phyloP scores from a whole-genome alignment of 192 early-diverging fungal genomes.

The Gamsiella multidivaricata region DNA sequence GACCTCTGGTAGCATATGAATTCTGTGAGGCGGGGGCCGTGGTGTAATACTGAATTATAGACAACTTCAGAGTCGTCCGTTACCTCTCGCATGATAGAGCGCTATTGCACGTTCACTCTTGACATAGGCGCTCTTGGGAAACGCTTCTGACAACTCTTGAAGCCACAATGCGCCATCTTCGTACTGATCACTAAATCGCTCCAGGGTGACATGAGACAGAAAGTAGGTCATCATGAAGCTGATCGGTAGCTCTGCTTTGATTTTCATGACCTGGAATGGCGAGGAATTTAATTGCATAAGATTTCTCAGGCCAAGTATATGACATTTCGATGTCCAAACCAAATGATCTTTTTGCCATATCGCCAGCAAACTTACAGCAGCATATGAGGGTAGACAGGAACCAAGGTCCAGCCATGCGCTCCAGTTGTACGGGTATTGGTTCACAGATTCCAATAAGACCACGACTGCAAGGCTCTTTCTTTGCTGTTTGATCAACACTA shows the following conservation, averaged over 20 bases:
- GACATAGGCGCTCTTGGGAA: constrained; percentile 74
- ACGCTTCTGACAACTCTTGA: constrained; percentile 59
- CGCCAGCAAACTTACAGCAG: constrained; percentile 46
- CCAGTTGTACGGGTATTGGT: constrained; percentile 87
- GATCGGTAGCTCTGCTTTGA: constrained; percentile 32
- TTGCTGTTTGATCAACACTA: constrained; percentile 58
- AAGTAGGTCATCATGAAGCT: constrained; percentile 57
- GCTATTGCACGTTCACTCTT: constrained; percentile 69
- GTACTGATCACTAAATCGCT: constrained; percentile 57
- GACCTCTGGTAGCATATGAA: neutral
- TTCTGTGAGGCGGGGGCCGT: too few species aligned
- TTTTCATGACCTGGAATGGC: constrained; percentile 9
- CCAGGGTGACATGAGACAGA: constrained; percentile 67
- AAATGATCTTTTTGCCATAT: too few species aligned
- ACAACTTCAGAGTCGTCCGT: too few species aligned
- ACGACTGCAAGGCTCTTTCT: constrained; percentile 58
- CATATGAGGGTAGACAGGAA: constrained; percentile 57
- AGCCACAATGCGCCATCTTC: constrained; percentile 35
- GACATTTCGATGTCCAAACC: too few species aligned
- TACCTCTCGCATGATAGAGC: constrained; percentile 66
- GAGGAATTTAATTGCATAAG: too few species aligned
- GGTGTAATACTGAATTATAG: too few species aligned
- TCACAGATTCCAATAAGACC: constrained; percentile 73
- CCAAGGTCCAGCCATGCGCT: constrained; percentile 89
- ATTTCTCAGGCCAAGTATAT: too few species aligned